phyloP scores from a whole-genome alignment of 2,329 filamentous ascomycete genomes.

The Dactylonectria estremocensis region DNA sequence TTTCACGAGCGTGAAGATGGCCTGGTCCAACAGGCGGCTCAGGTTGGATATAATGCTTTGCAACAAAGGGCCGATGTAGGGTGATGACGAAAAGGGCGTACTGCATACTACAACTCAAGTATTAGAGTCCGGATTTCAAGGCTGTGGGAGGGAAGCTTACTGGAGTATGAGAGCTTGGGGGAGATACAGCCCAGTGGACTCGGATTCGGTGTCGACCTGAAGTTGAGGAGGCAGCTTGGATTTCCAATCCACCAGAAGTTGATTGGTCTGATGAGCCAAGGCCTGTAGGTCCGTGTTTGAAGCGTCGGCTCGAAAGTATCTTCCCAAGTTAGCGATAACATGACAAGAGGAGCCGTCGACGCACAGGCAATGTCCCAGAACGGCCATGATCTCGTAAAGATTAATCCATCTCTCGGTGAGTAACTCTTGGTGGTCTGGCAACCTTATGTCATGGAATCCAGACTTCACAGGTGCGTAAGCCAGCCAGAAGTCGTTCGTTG shows the following conservation, averaged over 20 bases:
- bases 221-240: slow-evolving; percentile 10
- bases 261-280: slow-evolving; percentile 11
- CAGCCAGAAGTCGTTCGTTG: too few relatives aligned
- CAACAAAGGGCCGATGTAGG: slow-evolving; percentile 19
- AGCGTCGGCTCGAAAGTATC: slow-evolving; percentile 11
- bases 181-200: not conserved
- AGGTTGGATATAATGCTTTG: slow-evolving; percentile 11
- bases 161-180: slow-evolving; percentile 20
- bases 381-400: slow-evolving; percentile 8
- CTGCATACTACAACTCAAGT: slow-evolving; percentile 9
- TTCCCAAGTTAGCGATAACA: not conserved
- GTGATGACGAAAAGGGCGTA: slow-evolving; percentile 8
- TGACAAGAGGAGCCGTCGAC: too few relatives aligned
- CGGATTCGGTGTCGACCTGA: not conserved
- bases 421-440: slow-evolving; percentile 2
- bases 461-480: too few relatives aligned
- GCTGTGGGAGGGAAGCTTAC: not conserved
- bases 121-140: not conserved
- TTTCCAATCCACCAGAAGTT: slow-evolving; percentile 11
- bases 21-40: slow-evolving; percentile 8
- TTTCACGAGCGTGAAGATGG: slow-evolving; percentile 12
- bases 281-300: slow-evolving; percentile 15
- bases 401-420: slow-evolving; percentile 1
- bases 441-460: not conserved
- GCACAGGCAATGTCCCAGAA: not conserved